A percentile compares a stretch with the other conserved stretches of the same genome.
Conservation (phyloP, 108 stramenopile species). For the Nitzschia palea region DNA sequence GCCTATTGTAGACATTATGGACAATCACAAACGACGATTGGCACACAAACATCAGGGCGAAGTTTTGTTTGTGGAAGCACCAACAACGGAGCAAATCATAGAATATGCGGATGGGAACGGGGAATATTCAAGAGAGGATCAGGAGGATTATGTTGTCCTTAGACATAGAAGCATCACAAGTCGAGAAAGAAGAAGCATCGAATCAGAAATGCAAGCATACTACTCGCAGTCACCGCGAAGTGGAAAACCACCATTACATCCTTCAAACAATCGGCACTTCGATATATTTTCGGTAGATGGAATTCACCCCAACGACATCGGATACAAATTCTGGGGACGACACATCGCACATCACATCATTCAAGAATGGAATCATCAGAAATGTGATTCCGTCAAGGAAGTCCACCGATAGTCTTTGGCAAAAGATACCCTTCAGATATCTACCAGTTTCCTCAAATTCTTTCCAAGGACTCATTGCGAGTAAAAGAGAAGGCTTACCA, state of each 20-base stretch:
- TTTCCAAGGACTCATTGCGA: no score
- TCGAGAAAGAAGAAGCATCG: slow-evolving; percentile 16
- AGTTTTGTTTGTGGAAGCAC: slow-evolving; percentile 58
- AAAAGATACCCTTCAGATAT: no score
- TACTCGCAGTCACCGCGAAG: background rate
- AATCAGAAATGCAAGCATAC: slow-evolving; percentile 44
- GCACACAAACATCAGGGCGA: slow-evolving; percentile 32
- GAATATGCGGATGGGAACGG: slow-evolving; percentile 28
- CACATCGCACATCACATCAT: slow-evolving; percentile 55
- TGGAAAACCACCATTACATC: background rate
- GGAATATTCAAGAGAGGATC: slow-evolving; percentile 14
- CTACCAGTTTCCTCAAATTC: no score
- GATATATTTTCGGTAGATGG: slow-evolving; percentile 40
- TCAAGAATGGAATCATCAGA: slow-evolving; percentile 20
- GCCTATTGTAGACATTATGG: slow-evolving; percentile 47
- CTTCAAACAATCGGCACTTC: background rate
- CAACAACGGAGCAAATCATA: slow-evolving; percentile 21
- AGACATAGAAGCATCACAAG: slow-evolving; percentile 32
- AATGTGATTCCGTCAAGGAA: no score
- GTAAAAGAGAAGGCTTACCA: no score
- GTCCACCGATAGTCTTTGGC: no score
- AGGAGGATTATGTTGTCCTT: slow-evolving; percentile 33
- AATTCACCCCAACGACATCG: slow-evolving; percentile 59
- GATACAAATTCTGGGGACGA: slow-evolving; percentile 66
- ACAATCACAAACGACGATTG: slow-evolving; percentile 43